Conservation (phyloP, 371 early-diverging fungal species). For the Mortierella sp. region DNA sequence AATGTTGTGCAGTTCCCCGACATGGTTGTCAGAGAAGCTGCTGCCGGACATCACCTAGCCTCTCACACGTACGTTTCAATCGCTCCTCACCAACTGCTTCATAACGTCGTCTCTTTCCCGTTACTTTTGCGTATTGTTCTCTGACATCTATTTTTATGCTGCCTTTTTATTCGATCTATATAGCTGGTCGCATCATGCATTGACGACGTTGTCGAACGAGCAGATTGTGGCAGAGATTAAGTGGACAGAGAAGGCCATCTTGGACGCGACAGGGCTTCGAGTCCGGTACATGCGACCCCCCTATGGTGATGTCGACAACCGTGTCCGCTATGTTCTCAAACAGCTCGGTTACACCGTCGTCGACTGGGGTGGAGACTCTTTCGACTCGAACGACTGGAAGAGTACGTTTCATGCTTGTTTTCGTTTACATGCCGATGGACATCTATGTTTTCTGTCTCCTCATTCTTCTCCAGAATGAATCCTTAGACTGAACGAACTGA, state of each 20-base stretch:
- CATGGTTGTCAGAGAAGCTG: conserved; percentile 36
- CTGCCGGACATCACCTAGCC: conserved; percentile 43
- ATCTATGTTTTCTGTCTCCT: no score
- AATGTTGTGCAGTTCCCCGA: conserved; percentile 59
- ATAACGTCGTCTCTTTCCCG: neutral
- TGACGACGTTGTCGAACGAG: conserved; percentile 78
- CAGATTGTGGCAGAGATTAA: conserved; percentile 80
- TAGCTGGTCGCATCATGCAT: conserved; percentile 78
- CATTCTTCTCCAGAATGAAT: neutral
- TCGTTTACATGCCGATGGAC: neutral
- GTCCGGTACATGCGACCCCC: conserved; percentile 57
- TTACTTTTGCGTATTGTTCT: neutral
- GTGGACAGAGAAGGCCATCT: conserved; percentile 75
- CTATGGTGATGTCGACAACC: conserved; percentile 76
- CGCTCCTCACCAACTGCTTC: neutral
- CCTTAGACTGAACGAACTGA: neutral
- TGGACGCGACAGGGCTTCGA: conserved; percentile 59
- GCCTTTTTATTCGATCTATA: conserved; percentile 24
- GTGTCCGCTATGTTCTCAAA: conserved; percentile 68
- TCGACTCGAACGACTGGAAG: conserved; percentile 57
- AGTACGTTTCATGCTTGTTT: conserved; percentile 23
- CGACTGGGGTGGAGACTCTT: conserved; percentile 57
- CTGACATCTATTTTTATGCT: neutral
- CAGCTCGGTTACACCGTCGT: conserved; percentile 65
- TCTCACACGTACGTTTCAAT: conserved; percentile 49